Percentiles rank a stretch among this genome's conserved stretches.
Conservation (phyloP, 192 early-diverging fungal genomes). For the Backusella westeae region DNA sequence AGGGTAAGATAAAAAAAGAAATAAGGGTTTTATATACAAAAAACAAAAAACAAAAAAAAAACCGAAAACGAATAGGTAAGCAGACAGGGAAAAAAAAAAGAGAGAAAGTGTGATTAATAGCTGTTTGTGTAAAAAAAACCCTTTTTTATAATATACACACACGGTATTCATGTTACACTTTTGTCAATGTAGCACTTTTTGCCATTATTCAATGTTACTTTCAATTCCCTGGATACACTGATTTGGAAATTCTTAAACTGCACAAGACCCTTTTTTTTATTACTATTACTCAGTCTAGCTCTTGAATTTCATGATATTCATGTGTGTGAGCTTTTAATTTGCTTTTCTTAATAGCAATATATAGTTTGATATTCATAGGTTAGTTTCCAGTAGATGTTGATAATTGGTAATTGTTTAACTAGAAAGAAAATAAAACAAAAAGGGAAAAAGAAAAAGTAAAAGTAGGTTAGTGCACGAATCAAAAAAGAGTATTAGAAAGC, state of each 20-base stretch:
- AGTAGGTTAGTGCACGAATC: neutral
- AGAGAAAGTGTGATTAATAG: neutral
- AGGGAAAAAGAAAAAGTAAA: neutral
- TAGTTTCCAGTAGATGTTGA: neutral
- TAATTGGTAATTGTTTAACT: neutral
- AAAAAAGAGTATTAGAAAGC: neutral
- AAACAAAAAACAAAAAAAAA: neutral
- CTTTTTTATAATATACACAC: neutral
- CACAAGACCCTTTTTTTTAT: neutral
- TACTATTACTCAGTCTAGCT: too few species aligned
- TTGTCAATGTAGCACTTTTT: neutral
- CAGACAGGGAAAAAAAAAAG: neutral
- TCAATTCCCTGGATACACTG: neutral
- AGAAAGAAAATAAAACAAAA: neutral
- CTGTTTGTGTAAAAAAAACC: neutral
- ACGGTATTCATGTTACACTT: neutral
- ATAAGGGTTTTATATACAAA: conserved; percentile 8
- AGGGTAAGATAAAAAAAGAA: neutral
- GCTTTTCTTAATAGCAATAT: too few species aligned
- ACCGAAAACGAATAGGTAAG: neutral
- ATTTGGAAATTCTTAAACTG: neutral
- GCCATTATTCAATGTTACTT: neutral
- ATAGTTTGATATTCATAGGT: neutral
- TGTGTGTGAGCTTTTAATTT: too few species aligned
- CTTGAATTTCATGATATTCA: too few species aligned